A percentile compares a stretch with the other conserved stretches of the same genome.
Conservation (phyloP, 2,329 filamentous ascomycete species). For the Ascochyta lentis region DNA sequence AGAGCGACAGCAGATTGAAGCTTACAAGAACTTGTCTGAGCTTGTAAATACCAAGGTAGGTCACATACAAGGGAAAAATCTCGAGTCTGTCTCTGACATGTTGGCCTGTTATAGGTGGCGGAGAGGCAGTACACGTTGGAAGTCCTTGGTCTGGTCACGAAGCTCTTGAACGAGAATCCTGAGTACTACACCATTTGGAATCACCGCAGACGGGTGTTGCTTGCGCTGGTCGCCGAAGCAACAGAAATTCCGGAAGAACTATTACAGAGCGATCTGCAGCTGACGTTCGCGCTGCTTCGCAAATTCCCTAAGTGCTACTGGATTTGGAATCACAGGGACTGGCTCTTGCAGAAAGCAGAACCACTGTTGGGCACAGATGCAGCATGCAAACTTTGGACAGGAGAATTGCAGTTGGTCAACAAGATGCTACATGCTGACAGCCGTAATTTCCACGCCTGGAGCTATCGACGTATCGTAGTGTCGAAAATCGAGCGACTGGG, state of each 20-base stretch:
- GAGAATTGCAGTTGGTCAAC: conserved; percentile 79
- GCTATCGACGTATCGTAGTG: conserved; percentile 82
- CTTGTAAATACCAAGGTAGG: conserved; percentile 70
- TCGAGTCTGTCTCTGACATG: background rate
- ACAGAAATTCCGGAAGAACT: conserved; percentile 55
- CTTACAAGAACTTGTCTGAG: conserved; percentile 75
- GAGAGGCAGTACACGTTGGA: conserved; percentile 59
- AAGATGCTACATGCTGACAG: conserved; percentile 89
- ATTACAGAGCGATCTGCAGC: conserved; percentile 76
- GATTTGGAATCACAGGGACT: conserved; percentile 97
- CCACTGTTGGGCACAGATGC: conserved; percentile 62
- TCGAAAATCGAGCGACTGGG: conserved; percentile 70
- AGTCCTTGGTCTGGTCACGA: conserved; percentile 72
- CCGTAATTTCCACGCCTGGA: conserved; percentile 97
- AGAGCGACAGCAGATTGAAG: conserved; percentile 76
- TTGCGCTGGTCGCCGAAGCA: conserved; percentile 60
- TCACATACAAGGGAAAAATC: background rate
- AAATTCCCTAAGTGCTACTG: conserved; percentile 97
- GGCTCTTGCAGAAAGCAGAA: conserved; percentile 78
- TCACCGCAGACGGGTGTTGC: conserved; percentile 75
- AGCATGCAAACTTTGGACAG: conserved; percentile 76
- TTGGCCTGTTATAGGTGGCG: conserved; percentile 45
- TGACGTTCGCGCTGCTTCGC: conserved; percentile 82
- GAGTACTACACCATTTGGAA: conserved; percentile 95
- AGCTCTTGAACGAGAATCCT: conserved; percentile 76